phyloP scores from a whole-genome alignment of 2,329 filamentous ascomycete genomes.

The Aspergillus versicolor region DNA sequence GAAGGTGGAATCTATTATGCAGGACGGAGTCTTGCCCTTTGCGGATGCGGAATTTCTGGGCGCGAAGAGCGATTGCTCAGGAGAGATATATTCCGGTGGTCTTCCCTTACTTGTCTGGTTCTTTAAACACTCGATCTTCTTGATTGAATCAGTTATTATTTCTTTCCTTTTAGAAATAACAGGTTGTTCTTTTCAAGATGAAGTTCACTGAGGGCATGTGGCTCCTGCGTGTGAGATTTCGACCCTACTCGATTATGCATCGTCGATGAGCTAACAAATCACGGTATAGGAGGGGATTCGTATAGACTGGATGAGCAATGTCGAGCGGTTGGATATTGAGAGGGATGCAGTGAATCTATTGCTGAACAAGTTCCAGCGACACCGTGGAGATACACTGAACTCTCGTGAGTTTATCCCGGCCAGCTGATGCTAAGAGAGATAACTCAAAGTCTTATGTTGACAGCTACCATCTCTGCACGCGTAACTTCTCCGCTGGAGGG shows the following conservation, averaged over 20 bases:
- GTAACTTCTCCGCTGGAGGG: slow-evolving; percentile 39
- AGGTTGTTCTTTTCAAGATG: slow-evolving; percentile 26
- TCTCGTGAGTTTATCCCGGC: slow-evolving; percentile 26
- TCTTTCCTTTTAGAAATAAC: not conserved
- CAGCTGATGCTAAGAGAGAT: not conserved
- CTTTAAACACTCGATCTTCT: not conserved
- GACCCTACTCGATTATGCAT: not conserved
- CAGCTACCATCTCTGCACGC: slow-evolving; percentile 35
- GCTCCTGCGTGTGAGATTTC: slow-evolving; percentile 29
- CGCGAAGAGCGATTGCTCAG: not conserved
- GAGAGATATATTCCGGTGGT: slow-evolving; percentile 2
- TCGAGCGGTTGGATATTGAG: slow-evolving; percentile 33
- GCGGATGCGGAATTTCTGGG: not conserved
- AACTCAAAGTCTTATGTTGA: not conserved
- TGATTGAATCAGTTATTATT: not conserved
- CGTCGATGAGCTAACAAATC: not conserved
- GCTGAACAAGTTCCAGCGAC: slow-evolving; percentile 37
- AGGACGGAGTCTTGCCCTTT: slow-evolving; percentile 13
- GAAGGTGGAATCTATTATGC: not conserved
- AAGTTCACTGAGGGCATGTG: slow-evolving; percentile 46
- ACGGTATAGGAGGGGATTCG: slow-evolving; percentile 32
- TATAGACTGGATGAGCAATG: slow-evolving; percentile 45
- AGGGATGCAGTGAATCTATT: slow-evolving; percentile 35
- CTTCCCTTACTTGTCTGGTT: not conserved
- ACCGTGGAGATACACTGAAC: slow-evolving; percentile 42